Percentiles rank a stretch among this genome's conserved stretches.
Evolutionary conservation across 345 rosid genomes (phyloP).

Genomic region (Sonneratia alba): DNA sequence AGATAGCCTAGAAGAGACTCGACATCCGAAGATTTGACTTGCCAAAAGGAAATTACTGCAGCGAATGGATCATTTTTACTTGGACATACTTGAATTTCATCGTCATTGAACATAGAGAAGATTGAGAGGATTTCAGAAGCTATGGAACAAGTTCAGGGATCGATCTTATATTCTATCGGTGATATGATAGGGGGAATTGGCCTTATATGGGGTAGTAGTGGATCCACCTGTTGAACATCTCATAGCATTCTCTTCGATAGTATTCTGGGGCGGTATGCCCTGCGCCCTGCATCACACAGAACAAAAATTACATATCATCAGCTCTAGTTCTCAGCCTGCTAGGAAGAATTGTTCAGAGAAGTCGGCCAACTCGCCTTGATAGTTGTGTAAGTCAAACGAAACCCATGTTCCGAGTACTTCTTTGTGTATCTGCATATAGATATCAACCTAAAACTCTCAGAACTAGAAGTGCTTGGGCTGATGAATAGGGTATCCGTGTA

Average conservation of each 20-base stretch:
- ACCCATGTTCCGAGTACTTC: slow-evolving; percentile 7
- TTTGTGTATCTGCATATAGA: slow-evolving; percentile 12
- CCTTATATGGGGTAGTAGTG: slow-evolving; percentile 25
- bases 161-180: background rate
- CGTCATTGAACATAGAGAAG: background rate
- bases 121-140: background rate
- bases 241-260: slow-evolving; percentile 18
- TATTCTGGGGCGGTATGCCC: slow-evolving; percentile 25
- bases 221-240: slow-evolving; percentile 27
- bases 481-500: accelerated
- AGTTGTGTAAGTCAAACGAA: slow-evolving; percentile 16
- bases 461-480: background rate
- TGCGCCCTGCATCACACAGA: slow-evolving; percentile 14
- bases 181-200: background rate
- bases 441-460: too few relatives aligned
- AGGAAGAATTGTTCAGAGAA: background rate
- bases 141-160: background rate
- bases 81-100: background rate
- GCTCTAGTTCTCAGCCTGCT: too few relatives aligned
- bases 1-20: too few relatives aligned
- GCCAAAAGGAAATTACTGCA: too few relatives aligned
- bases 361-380: slow-evolving; percentile 9
- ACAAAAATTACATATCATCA: background rate
- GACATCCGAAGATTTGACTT: too few relatives aligned
- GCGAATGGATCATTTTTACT: too few relatives aligned